Evolutionary conservation across 805 yeast genomes (phyloP).

Genomic region (Diddensiella santjacobensis): DNA sequence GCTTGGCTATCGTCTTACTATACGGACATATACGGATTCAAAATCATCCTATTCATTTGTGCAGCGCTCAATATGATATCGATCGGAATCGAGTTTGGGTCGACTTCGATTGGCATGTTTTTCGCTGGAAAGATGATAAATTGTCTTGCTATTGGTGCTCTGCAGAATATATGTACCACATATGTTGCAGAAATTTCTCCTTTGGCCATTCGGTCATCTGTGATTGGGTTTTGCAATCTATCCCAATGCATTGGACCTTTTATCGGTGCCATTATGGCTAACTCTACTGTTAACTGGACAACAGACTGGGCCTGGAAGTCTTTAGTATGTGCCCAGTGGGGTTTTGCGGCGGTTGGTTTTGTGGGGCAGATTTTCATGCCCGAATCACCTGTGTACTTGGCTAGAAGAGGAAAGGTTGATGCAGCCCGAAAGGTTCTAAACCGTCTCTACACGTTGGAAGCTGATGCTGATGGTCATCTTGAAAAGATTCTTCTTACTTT

Average conservation of each 20-base stretch:
- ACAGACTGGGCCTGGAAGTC: conserved; percentile 15
- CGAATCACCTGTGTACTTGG: conserved; percentile 11
- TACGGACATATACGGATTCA: conserved; percentile 13
- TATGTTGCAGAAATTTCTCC: conserved; percentile 16
- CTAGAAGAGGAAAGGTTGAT: conserved; percentile 21
- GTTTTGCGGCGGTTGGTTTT: conserved; percentile 6
- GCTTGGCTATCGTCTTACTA: conserved; percentile 5
- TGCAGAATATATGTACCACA: conserved; percentile 8
- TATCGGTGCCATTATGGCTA: conserved; percentile 13
- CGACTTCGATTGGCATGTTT: conserved; percentile 9
- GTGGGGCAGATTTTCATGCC: conserved; percentile 10
- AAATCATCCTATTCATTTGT: conserved; percentile 4
- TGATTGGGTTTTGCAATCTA: conserved; percentile 3
- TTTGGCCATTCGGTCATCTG: conserved; percentile 4
- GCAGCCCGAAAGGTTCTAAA: conserved; percentile 5
- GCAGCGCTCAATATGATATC: conserved; percentile 10
- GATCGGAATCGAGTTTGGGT: conserved; percentile 17
- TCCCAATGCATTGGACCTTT: conserved; percentile 16
- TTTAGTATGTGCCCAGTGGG: conserved; percentile 17
- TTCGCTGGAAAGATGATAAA: conserved; percentile 18
- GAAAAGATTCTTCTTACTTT: conserved; percentile 35
- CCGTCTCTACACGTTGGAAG: conserved; percentile 7
- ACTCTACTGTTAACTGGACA: conserved; percentile 12
- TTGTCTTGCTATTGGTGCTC: conserved; percentile 15
- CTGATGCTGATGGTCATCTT: conserved; percentile 34